Percentiles rank a stretch among this genome's conserved stretches.
Evolutionary conservation across 1,139 yeast species (phyloP).

Genomic region (Zygosaccharomyces pseudobailii): DNA sequence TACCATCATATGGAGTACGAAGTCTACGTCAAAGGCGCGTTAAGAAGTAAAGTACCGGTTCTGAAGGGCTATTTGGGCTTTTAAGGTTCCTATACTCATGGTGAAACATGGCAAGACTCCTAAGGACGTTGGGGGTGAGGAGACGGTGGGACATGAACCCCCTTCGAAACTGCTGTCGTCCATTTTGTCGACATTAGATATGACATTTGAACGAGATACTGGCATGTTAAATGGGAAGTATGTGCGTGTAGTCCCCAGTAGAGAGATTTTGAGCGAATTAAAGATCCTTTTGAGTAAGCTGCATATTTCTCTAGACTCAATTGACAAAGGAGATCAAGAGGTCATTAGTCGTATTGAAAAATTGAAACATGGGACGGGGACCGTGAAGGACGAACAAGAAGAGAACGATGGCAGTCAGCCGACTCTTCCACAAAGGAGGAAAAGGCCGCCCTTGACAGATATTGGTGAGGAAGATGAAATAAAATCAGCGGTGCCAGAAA

Average conservation of each 20-base stretch:
- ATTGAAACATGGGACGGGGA: slow-evolving; percentile 16
- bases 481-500: slow-evolving; percentile 13
- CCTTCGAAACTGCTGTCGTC: slow-evolving; percentile 43
- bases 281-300: slow-evolving; percentile 47
- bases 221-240: slow-evolving; percentile 60
- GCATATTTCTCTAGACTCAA: slow-evolving; percentile 45
- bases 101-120: slow-evolving; percentile 20
- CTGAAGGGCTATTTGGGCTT: neutral
- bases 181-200: slow-evolving; percentile 48
- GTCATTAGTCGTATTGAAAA: slow-evolving; percentile 19
- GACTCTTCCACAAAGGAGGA: slow-evolving; percentile 8
- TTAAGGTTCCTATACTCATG: neutral
- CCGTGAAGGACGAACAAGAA: slow-evolving; percentile 11
- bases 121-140: slow-evolving; percentile 14
- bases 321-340: slow-evolving; percentile 43
- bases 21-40: neutral
- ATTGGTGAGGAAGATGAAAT: slow-evolving; percentile 16
- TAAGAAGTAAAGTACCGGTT: neutral
- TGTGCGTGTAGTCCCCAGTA: slow-evolving; percentile 44
- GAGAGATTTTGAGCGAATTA: slow-evolving; percentile 43
- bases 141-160: slow-evolving; percentile 14
- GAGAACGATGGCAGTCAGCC: slow-evolving; percentile 4
- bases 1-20: neutral
- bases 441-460: slow-evolving; percentile 12
- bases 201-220: slow-evolving; percentile 53